Evolutionary conservation across 495 filamentous ascomycete genomes (phyloP), one percentile per base, ranked within the genome.

Genomic region (Hypoxylon crocopeplum): DNA sequence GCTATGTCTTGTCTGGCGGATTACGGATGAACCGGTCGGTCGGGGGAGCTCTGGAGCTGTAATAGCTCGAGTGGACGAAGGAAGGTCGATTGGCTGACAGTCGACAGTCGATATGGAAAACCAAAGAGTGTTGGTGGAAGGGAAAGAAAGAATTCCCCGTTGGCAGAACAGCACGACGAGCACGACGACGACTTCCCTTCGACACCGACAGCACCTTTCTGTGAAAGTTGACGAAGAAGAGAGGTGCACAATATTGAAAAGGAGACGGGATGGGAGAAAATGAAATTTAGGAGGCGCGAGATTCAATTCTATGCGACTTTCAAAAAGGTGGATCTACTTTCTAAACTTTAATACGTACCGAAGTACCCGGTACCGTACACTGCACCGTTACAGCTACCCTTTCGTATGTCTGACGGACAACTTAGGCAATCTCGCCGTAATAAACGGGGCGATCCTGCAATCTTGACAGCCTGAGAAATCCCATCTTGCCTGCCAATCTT

Each of bases 221-320:
- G 22, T n/a, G n/a, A n/a, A 38, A 54, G 36, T 59, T 64, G 45
- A 54, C 44, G 37, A 53, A 32, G 48, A 55, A 15, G 41, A 64
- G 34, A 59, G 61, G 42, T 47, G 61, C 45, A 59, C 45, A 33
- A 56, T 53, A 45, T 33, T 44, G 15, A 54, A 41, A 51, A 54
- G 42, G 45, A 54, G 49, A 46, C 36, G 33, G 27, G 34, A 42
- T 48, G 48, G 50, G 36, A 38, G 61, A 56, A 56, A 41, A 46
- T 42, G 30, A 59, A 64, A 59, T 51, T 64, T 64, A 52, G 51
- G 39, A 56, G 22, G 54, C 54, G 59, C 47, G 46, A 46, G 22
- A 55, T 27, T 27, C 47, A 53, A 38, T 56, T 40, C 27, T 15
- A 53, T 33, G 24, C 53, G 30, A 39, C 4, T 53, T 53, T 48